Evolutionary conservation across 2,329 filamentous ascomycete species (phyloP).

Genomic region (Sarocladium brachiariae): DNA sequence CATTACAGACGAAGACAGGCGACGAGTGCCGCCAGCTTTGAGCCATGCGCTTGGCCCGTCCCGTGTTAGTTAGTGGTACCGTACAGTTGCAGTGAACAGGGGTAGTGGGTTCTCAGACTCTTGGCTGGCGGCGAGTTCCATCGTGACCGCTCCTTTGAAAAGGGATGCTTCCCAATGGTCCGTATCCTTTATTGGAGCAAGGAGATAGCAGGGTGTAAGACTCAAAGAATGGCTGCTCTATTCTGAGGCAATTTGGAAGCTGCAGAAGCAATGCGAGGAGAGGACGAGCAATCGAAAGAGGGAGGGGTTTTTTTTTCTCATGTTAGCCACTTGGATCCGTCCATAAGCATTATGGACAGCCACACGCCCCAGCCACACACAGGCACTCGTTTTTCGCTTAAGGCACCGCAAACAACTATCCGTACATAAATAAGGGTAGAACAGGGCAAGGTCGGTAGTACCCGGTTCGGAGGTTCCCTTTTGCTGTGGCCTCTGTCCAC

Average conservation of each 20-base stretch:
- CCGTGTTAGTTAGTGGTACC: slow-evolving; percentile 4
- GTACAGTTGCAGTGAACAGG: not conserved
- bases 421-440: no score
- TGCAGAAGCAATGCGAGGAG: not conserved
- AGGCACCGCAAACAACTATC: no score
- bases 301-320: not conserved
- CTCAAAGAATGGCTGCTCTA: not conserved
- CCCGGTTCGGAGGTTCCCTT: not conserved
- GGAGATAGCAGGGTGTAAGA: not conserved
- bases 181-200: not conserved
- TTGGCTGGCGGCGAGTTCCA: slow-evolving; percentile 8
- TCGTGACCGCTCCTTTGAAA: slow-evolving; percentile 8
- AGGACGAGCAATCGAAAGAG: not conserved
- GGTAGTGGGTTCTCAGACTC: not conserved
- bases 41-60: slow-evolving; percentile 7
- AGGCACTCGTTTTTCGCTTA: not conserved
- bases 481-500: not conserved
- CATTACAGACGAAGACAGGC: not conserved
- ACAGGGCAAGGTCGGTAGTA: slow-evolving; percentile 1
- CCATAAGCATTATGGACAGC: not conserved
- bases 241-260: not conserved
- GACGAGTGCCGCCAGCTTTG: slow-evolving; percentile 6
- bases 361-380: slow-evolving; percentile 3
- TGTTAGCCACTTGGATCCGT: not conserved
- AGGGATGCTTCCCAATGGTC: not conserved